Percentiles rank a stretch among this genome's conserved stretches.
phyloP scores from a whole-genome alignment of 805 yeast genomes.

The Teunomyces tritomae region DNA sequence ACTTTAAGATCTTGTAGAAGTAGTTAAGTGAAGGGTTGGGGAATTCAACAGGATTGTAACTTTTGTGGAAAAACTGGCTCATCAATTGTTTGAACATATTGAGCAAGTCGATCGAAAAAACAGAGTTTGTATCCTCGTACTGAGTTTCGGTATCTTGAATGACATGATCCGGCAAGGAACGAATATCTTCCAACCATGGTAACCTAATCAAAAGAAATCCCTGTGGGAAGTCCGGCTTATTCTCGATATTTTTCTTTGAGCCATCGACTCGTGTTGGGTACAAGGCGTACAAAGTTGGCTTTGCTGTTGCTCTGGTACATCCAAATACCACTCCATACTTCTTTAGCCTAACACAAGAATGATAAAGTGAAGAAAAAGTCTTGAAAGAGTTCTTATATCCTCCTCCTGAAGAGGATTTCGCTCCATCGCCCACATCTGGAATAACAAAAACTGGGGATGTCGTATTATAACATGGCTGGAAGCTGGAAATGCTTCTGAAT shows the following conservation, averaged over 20 bases:
- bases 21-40: conserved; percentile 67
- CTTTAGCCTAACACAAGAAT: conserved; percentile 48
- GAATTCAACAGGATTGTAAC: conserved; percentile 56
- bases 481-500: conserved; percentile 49
- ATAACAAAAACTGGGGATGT: conserved; percentile 61
- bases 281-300: conserved; percentile 58
- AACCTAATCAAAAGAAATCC: conserved; percentile 69
- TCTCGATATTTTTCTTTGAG: conserved; percentile 15
- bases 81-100: conserved; percentile 22
- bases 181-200: conserved; percentile 75
- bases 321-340: conserved; percentile 76
- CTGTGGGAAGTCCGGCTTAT: conserved; percentile 47
- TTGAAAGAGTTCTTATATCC: conserved; percentile 59
- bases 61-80: conserved; percentile 40
- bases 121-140: conserved; percentile 7
- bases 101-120: conserved; percentile 17
- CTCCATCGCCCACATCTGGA: conserved; percentile 54
- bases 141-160: conserved; percentile 11
- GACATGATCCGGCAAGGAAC: conserved; percentile 55
- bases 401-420: conserved; percentile 26
- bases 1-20: conserved; percentile 63
- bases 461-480: conserved; percentile 51
- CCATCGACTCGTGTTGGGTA: conserved; percentile 46
- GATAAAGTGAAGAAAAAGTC: conserved; percentile 67
- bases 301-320: conserved; percentile 47